Evolutionary conservation across 179 eudicot genomes (phyloP), one percentile per base, ranked within the genome.

Genomic region (Dionaea muscipula): DNA sequence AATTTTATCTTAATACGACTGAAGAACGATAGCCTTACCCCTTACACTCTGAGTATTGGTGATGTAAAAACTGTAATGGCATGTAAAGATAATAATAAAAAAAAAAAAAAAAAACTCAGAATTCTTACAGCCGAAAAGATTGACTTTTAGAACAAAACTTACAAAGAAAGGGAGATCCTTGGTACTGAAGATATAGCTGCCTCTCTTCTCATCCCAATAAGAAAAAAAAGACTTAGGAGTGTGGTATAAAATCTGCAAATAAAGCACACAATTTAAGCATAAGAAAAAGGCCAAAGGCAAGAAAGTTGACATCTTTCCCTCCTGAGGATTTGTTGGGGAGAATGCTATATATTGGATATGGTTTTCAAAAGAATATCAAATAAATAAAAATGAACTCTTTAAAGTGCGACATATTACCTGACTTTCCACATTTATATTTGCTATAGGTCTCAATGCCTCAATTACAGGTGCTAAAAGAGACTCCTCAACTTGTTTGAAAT

Each of bases 161-260:
- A 93, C 99, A 84, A 93, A 93, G 72, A 88, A 93, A 13, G 96
- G 99, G 53, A 93, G 94, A 82, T 93, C 96, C 68, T 67, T 82
- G 39, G 93, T 75, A 63, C 71, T 69, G 61, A 82, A 93, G 46
- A 88, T 63, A 64, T 79, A 72, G 69, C 86, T 78, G 44, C 66
- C 57, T 67, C 62, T 74, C 68, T 74, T 65, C 47, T 77, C 79
- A 81, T 88, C 82, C 93, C 94, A 84, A 55, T 66, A 69, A 53
- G 95, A 82, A 71, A 68, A 69, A 41, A 94, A 88, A 47, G 95
- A 84, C 68, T 88, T 93, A 26, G 99, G 99, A 60, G 99, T 76
- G 62, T 93, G 96, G 63, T 84, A 93, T 36, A 93, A 65, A 57
- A 93, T 81, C 99, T 93, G 96, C 75, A 65, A 73, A 33, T 62